A percentile compares a stretch with the other conserved stretches of the same genome.
Evolutionary conservation across 2,329 filamentous ascomycete genomes (phyloP).

Genomic region (Paecilomyces sp.): DNA sequence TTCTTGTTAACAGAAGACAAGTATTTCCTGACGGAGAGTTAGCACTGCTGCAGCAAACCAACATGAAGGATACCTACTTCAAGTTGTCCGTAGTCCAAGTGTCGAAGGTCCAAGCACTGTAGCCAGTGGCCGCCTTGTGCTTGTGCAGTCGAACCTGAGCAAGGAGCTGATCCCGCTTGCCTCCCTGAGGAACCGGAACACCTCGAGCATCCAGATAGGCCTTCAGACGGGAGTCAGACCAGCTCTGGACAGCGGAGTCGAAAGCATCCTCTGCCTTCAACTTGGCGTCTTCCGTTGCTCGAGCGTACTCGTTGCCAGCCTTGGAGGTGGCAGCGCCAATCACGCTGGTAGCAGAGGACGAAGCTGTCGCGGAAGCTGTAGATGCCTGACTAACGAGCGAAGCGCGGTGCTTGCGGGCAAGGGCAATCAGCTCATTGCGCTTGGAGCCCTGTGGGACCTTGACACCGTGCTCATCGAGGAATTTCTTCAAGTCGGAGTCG

Average conservation of each 20-base stretch:
- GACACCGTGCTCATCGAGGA: constrained; percentile 84
- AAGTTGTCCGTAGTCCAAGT: constrained; percentile 67
- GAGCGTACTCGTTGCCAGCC: constrained; percentile 68
- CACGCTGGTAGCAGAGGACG: constrained; percentile 34
- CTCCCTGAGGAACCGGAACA: constrained; percentile 64
- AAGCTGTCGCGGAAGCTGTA: constrained; percentile 40
- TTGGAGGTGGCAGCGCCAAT: constrained; percentile 67
- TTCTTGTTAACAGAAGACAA: constrained; percentile 44
- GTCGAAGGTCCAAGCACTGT: constrained; percentile 71
- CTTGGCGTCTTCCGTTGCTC: constrained; percentile 63
- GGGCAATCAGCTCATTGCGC: constrained; percentile 78
- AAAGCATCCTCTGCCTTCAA: constrained; percentile 61
- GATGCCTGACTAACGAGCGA: constrained; percentile 47
- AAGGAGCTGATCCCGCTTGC: constrained; percentile 65
- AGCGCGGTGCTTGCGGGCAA: constrained; percentile 80
- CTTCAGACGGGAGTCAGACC: constrained; percentile 73
- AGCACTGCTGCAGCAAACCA: constrained; percentile 45
- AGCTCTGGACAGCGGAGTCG: constrained; percentile 52
- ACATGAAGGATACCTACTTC: constrained; percentile 42
- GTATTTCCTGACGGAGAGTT: constrained; percentile 36
- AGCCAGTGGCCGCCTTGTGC: constrained; percentile 62
- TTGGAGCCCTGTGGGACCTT: constrained; percentile 87
- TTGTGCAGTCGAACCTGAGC: constrained; percentile 66
- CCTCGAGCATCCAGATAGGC: constrained; percentile 70
- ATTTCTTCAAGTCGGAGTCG: constrained; percentile 84